A percentile compares a stretch with the other conserved stretches of the same genome.
Conservation (phyloP, 768 basidiomycete species). For the Tulasnella sp. region DNA sequence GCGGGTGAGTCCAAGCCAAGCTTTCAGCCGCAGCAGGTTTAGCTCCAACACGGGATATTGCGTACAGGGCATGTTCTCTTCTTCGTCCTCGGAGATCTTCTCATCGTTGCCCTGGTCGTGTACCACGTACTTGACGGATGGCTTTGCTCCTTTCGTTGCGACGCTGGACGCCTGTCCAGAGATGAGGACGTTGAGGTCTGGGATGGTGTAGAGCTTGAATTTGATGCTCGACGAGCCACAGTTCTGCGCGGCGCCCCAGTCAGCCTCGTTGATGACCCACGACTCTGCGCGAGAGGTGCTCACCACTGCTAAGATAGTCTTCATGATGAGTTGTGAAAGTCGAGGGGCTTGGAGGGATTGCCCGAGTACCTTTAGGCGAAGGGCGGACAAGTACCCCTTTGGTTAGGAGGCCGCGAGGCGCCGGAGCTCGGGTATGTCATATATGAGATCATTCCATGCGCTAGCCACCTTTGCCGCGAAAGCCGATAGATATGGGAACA, state of each 20-base stretch:
- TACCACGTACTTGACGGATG: conserved; percentile 26
- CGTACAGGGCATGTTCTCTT: conserved; percentile 30
- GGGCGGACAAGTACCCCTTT: background rate
- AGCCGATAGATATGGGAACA: background rate
- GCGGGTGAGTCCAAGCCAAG: background rate
- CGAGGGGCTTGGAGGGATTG: background rate
- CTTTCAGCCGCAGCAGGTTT: background rate
- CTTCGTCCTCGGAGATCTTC: conserved; percentile 27
- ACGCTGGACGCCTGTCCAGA: conserved; percentile 30
- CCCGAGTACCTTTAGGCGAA: background rate
- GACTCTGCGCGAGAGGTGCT: background rate
- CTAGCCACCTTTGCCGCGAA: background rate
- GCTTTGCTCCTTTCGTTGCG: conserved; percentile 26
- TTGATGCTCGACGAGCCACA: conserved; percentile 35
- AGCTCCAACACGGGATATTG: background rate
- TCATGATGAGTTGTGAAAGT: background rate
- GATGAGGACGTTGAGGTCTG: conserved; percentile 28
- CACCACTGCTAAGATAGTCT: conserved; percentile 17
- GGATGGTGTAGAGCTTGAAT: conserved; percentile 32
- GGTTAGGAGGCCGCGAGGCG: background rate
- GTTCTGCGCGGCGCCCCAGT: conserved; percentile 27
- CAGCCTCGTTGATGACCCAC: background rate
- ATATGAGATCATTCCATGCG: conserved; percentile 1
- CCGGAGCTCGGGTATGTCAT: background rate
- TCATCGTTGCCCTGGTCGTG: conserved; percentile 26